Evolutionary conservation across 176 grass and related monocot species (phyloP), one percentile per base, ranked within the genome.

Genomic region (Zoysia pacifica): DNA sequence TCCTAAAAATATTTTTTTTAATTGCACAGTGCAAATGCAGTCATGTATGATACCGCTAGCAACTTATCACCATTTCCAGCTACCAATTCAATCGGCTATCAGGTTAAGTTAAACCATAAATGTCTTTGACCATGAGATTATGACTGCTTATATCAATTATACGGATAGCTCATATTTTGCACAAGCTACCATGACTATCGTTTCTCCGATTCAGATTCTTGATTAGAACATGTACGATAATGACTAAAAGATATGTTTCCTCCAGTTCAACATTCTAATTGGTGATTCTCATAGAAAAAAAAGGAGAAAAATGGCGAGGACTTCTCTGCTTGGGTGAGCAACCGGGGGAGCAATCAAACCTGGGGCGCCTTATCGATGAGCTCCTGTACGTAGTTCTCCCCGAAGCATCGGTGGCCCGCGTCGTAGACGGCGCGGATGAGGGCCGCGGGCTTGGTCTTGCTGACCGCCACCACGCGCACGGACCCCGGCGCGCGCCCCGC

Each of bases 351-450:
- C 13, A 35, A 35, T 11, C 74, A 37, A 58, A 93, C 96, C 96
- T 95, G 96, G 55, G 92, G 92, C 1, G 86, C 92, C 87, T 98
- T 98, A 37, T 95, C 96, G 67, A 98, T 74, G 65, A 98, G 83
- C 85, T 95, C 96, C 77, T 98, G 95, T 48, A 91, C 90, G 62
- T 98, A 98, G 82, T 94, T 98, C 87, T 98, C 90, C 40, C 96
- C 96, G 63, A 98, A 98, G 81, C 78, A 95, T 56, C 90, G 92
- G 49, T 98, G 88, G 6, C 96, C 92, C 16, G 88, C 85, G 20
- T 98, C 88, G 88, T 98, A 94, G 75, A 95, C 84, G n/a, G 41
- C 64, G 2, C 83, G 88, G 76, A 95, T 56, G 60, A 91, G 71
- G 66, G 81, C 63, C 15, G 80, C 75, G 15, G 88, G 84, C 77